Evolutionary conservation across 306 rosid genomes (phyloP), one percentile per base, ranked within the genome.

Genomic region (Senna tora): DNA sequence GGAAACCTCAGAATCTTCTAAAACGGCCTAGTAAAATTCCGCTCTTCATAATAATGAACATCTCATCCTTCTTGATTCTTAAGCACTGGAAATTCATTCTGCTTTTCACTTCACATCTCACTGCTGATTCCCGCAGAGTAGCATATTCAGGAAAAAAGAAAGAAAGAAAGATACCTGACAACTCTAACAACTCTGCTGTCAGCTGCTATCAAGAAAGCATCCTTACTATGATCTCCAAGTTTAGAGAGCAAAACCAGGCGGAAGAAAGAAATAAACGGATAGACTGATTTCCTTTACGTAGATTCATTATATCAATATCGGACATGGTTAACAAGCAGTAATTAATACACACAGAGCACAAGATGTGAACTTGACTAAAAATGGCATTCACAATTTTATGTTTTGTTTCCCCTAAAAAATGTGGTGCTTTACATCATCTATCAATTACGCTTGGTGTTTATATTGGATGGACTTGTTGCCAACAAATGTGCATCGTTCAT

Each of bases 401-500:
- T 65, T 6, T 64, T 25, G 33, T 14, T 28, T 7, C 46, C 36
- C 42, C 16, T 42, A 45, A 43, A 34, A 54, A n/a, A 54, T 69
- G n/a, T 39, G 38, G 6, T 9, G 39, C 10, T 30, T 6, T 22
- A 15, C 42, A 39, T 30, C 12, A 12, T 32, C 57, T 17, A 72
- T 19, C 68, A 72, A 42, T 19, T n/a, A 41, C 41, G 43, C 16
- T 49, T 47, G 61, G 69, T 21, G 43, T 72, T 12, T 50, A 49
- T 73, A 38, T 39, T 36, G 43, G 39, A 39, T 46, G 43, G 38
- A 54, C 47, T 16, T 32, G 4, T 41, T n/a, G 56, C 46, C 10
- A 62, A n/a, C 65, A 74, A 65, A 53, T 53, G 49, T n/a, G 30
- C 59, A 42, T 51, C 30, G 38, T 51, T 30, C 30, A 47, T 51